Conservation (phyloP, 2,329 filamentous ascomycete species). For the Fusarium decemcellulare region DNA sequence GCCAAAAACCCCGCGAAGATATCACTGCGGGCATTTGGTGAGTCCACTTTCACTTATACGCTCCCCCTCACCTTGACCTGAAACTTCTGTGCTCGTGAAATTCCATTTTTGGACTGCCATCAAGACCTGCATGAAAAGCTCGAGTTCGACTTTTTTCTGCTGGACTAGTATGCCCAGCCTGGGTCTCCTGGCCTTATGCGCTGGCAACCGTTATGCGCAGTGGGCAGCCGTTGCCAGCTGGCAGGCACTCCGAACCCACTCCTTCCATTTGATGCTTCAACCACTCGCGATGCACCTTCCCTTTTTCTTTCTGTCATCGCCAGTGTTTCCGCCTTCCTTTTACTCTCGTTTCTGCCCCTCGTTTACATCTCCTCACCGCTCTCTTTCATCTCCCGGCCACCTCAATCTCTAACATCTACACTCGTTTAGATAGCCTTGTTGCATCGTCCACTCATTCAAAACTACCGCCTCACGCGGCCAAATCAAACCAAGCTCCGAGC, state of each 20-base stretch:
- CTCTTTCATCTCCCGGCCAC: slow-evolving; percentile 10
- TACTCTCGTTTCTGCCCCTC: background rate
- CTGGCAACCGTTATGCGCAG: slow-evolving; percentile 28
- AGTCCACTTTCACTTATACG: slow-evolving; percentile 35
- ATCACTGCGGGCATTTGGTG: slow-evolving; percentile 22
- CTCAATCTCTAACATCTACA: slow-evolving; percentile 28
- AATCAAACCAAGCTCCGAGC: slow-evolving; percentile 33
- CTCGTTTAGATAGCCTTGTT: slow-evolving; percentile 51
- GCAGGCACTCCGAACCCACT: slow-evolving; percentile 14
- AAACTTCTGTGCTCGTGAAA: slow-evolving; percentile 20
- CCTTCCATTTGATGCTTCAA: slow-evolving; percentile 32
- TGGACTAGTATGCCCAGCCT: background rate
- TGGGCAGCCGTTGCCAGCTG: slow-evolving; percentile 26
- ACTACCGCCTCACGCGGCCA: slow-evolving; percentile 16
- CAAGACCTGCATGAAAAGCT: background rate
- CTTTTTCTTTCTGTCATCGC: slow-evolving; percentile 3
- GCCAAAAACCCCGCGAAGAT: slow-evolving; percentile 10
- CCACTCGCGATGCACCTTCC: slow-evolving; percentile 16
- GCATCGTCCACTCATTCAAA: slow-evolving; percentile 54
- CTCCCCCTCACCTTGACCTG: slow-evolving; percentile 4
- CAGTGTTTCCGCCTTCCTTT: slow-evolving; percentile 20
- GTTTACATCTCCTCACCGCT: background rate
- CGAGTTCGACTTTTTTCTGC: background rate
- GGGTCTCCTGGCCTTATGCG: slow-evolving; percentile 5
- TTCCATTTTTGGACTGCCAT: background rate